phyloP scores from a whole-genome alignment of 345 rosid genomes.

The Eucalyptus regnans region DNA sequence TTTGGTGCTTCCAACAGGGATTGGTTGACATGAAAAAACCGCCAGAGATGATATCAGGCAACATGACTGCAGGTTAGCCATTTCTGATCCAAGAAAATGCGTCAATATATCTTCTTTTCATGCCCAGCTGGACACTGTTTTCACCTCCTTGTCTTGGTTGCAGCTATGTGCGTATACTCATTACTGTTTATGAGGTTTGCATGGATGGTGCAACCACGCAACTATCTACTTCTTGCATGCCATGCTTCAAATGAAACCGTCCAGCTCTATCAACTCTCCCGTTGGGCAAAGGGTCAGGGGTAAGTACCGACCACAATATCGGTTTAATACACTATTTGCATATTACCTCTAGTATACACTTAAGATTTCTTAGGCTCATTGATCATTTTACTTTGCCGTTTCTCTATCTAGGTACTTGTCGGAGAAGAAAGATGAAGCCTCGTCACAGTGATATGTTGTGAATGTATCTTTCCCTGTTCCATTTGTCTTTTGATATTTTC shows the following conservation, averaged over 20 bases:
- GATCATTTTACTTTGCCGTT: background rate
- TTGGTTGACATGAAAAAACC: conserved; percentile 84
- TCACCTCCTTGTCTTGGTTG: background rate
- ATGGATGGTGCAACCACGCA: background rate
- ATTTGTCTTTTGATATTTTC: background rate
- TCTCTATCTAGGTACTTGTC: background rate
- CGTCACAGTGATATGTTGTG: background rate
- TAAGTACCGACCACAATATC: background rate
- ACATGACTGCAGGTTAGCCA: background rate
- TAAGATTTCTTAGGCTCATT: background rate
- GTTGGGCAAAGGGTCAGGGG: conserved; percentile 82
- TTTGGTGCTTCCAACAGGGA: conserved; percentile 34
- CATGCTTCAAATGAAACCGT: conserved; percentile 96
- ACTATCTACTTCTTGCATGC: conserved; percentile 39
- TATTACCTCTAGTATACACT: background rate
- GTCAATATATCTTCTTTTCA: background rate
- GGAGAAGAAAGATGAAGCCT: background rate
- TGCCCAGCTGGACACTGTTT: background rate
- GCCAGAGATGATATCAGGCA: conserved; percentile 82
- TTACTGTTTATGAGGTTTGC: background rate
- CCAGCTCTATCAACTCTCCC: conserved; percentile 85
- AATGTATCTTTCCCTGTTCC: background rate
- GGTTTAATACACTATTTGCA: background rate
- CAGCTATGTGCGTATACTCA: background rate
- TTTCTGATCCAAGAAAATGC: background rate